phyloP scores from a whole-genome alignment of 257 asterid genomes.

The Handroanthus guayacan region DNA sequence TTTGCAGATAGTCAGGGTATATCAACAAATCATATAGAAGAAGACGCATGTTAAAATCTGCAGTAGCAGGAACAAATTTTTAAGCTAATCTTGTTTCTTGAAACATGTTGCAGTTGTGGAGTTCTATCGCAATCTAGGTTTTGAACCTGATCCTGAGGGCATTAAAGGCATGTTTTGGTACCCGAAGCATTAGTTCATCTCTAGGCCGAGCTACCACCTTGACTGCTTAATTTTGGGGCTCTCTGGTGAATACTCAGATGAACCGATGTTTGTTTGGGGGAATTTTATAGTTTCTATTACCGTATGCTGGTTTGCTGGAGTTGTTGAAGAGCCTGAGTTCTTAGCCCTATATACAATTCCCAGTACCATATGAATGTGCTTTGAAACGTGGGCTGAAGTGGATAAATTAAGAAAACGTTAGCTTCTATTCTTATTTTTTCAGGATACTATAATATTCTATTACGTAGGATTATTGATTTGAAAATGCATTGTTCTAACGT shows the following conservation, averaged over 20 bases:
- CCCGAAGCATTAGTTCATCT: conserved; percentile 64
- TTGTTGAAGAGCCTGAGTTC: conserved; percentile 12
- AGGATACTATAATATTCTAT: neutral
- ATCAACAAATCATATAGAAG: neutral
- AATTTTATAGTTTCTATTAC: conserved; percentile 23
- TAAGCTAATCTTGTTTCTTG: conserved; percentile 21
- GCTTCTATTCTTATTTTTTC: neutral
- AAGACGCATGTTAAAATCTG: neutral
- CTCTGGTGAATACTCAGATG: conserved; percentile 12
- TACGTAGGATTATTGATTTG: neutral
- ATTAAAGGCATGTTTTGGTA: conserved; percentile 99
- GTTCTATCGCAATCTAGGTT: conserved; percentile 83
- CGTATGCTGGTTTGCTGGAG: neutral
- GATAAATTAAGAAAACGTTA: neutral
- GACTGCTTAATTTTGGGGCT: conserved; percentile 5
- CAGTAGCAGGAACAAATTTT: neutral
- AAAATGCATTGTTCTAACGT: neutral
- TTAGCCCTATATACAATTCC: conserved; percentile 23
- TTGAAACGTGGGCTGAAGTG: neutral
- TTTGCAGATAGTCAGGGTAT: conserved; percentile 96
- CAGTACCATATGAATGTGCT: neutral
- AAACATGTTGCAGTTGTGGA: conserved; percentile 78
- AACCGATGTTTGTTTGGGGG: neutral
- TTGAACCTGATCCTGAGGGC: conserved; percentile 95
- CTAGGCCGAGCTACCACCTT: conserved; percentile 1